Base-by-base conservation (phyloP, 2,329 filamentous ascomycete genomes). In the Penicillium sp. region DNA sequence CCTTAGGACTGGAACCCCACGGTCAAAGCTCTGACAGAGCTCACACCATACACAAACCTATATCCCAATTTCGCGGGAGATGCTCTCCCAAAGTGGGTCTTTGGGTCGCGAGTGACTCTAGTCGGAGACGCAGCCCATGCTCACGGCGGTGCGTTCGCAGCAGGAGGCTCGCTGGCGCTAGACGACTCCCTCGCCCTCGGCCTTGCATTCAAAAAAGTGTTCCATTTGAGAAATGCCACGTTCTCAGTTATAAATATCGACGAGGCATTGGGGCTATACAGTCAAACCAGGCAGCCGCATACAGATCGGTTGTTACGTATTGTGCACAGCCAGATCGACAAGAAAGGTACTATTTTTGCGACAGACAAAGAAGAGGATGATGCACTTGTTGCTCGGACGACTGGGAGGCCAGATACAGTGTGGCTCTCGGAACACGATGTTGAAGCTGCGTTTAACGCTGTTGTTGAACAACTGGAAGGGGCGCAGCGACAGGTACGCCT, bases 381-480 rank as follows among this genome's bases (percentile, higher is more conserved):
- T 43, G 66, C 72, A 44, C 60, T 80, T 37, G 59, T 71, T 42
- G 37, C 60, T 0, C 66, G 73, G 50, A 72, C 79, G 60, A 66
- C 57, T 25, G 70, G 60, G 19, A 66, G 77, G 5, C 65, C 68
- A 2, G 70, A 78, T 52, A 71, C 73, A 5, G 68, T 62, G 16
- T 80, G 78, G 78, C 69, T 81, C 30, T 75, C 76, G 19, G 77
- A 80, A 58, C 77, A 81, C 62, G 75, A 80, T 62, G 77, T 80
- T 9, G 69, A 75, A 49, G 60, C 60, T 10, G 68, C 73, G 11
- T 79, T 78, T 60, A 64, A 33, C 2, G 57, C 48, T 41, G 51
- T 38, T 14, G 31, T 57, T 35, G 17, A 42, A n/a, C 49, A 35
- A n/a, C 28, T 26, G 31, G 33, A 46, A 17, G 36, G 30, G 37